phyloP scores from a whole-genome alignment of 371 early-diverging fungal species.

The Apophysomyces ossiformis region DNA sequence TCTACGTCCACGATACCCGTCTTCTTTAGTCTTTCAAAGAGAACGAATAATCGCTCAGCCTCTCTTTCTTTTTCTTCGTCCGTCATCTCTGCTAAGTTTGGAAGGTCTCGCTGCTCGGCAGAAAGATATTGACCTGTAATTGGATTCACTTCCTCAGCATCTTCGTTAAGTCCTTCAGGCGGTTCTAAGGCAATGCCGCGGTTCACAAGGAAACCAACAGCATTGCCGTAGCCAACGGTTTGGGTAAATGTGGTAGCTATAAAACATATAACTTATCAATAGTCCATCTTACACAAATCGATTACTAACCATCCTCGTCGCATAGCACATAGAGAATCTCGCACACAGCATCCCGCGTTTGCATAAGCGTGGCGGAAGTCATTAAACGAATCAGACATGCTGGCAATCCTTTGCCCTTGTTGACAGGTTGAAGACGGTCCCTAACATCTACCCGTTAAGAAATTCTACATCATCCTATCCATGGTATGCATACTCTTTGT shows the following conservation, averaged over 20 bases:
- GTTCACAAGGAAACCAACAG: constrained; percentile 85
- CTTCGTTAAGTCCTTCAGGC: constrained; percentile 17
- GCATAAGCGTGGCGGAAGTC: constrained; percentile 70
- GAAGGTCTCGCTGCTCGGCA: constrained; percentile 48
- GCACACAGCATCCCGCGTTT: constrained; percentile 67
- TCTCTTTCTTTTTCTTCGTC: constrained; percentile 96
- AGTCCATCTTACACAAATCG: not conserved
- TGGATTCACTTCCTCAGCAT: constrained; percentile 68
- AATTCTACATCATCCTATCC: too few relatives aligned
- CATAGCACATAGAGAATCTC: constrained; percentile 79
- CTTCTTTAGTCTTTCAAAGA: constrained; percentile 91
- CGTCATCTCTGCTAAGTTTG: constrained; percentile 80
- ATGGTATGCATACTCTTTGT: constrained; percentile 53
- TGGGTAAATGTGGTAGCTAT: constrained; percentile 72
- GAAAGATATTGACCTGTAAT: constrained; percentile 78
- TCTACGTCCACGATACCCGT: constrained; percentile 85
- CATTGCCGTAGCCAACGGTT: constrained; percentile 92
- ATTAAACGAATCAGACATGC: constrained; percentile 76
- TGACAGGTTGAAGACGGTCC: constrained; percentile 78
- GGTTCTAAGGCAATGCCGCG: constrained; percentile 60
- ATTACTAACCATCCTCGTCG: constrained; percentile 74
- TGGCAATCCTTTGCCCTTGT: constrained; percentile 67
- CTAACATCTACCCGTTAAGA: constrained; percentile 30
- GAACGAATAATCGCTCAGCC: constrained; percentile 88
- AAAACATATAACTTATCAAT: not conserved